Conservation (phyloP, 2,329 filamentous ascomycete genomes). For the Aureobasidium sp. region DNA sequence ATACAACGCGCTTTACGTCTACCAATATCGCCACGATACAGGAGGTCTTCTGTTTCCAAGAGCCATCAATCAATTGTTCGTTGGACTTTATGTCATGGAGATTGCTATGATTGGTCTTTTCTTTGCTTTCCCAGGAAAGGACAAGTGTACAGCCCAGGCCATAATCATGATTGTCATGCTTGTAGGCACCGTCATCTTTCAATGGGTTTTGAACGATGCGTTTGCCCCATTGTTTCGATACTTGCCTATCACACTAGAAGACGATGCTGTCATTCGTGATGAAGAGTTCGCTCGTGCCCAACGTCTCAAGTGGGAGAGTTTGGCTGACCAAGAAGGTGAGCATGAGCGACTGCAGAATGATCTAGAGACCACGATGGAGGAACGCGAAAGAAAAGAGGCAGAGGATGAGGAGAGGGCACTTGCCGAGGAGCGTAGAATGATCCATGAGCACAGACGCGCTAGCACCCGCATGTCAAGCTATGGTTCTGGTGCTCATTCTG, state of each 20-base stretch:
- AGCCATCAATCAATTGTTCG: conserved; percentile 96
- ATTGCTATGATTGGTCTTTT: conserved; percentile 84
- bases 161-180: conserved; percentile 75
- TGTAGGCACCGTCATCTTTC: conserved; percentile 66
- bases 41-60: conserved; percentile 86
- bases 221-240: conserved; percentile 84
- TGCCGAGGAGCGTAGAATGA: conserved; percentile 36
- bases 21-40: conserved; percentile 80
- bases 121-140: conserved; percentile 57
- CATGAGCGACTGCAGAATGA: conserved; percentile 10
- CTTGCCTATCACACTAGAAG: conserved; percentile 88
- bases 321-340: conserved; percentile 37
- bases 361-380: conserved; percentile 31
- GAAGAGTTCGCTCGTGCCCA: conserved; percentile 75
- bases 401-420: conserved; percentile 28
- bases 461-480: conserved; percentile 15
- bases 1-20: conserved; percentile 96
- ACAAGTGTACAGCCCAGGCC: conserved; percentile 66
- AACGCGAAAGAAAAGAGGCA: conserved; percentile 32
- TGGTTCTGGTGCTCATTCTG: conserved; percentile 4
- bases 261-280: conserved; percentile 87
- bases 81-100: conserved; percentile 91
- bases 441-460: conserved; percentile 15
- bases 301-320: conserved; percentile 26
- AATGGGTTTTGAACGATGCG: conserved; percentile 70